Percentiles rank a stretch among this genome's conserved stretches.
phyloP scores from a whole-genome alignment of 1,284 basidiomycete genomes.

The Neotropicomus parvogracilis region DNA sequence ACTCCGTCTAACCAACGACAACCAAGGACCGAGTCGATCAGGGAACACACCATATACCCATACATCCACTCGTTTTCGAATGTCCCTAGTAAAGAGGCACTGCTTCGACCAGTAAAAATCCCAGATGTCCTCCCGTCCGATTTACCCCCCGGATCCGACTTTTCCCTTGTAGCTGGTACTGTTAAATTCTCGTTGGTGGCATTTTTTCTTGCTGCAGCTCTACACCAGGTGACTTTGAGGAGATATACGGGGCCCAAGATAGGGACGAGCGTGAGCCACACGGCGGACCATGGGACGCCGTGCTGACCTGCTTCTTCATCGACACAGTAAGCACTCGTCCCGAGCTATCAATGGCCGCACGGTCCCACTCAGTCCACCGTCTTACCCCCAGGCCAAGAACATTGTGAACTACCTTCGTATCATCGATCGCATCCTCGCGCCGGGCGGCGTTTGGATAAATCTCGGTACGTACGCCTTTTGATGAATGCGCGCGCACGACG shows the following conservation, averaged over 20 bases:
- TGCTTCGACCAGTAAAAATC: slow-evolving; percentile 67
- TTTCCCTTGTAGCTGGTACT: slow-evolving; percentile 81
- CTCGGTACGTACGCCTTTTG: slow-evolving; percentile 46
- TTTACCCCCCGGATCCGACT: slow-evolving; percentile 60
- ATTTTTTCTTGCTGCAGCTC: slow-evolving; percentile 25
- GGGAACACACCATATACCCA: slow-evolving; percentile 77
- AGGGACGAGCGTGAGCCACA: slow-evolving; percentile 57
- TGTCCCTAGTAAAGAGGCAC: slow-evolving; percentile 50
- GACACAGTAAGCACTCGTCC: slow-evolving; percentile 65
- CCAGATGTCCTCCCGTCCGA: slow-evolving; percentile 82
- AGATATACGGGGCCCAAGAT: slow-evolving; percentile 72
- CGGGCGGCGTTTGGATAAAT: slow-evolving; percentile 90
- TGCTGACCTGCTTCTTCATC: slow-evolving; percentile 97
- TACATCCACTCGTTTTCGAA: slow-evolving; percentile 92
- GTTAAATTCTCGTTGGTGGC: background rate
- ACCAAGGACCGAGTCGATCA: slow-evolving; percentile 59
- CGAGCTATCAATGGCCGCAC: no score
- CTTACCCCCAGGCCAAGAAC: slow-evolving; percentile 70
- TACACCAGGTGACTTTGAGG: slow-evolving; percentile 79
- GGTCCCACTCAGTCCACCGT: background rate
- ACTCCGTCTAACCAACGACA: background rate
- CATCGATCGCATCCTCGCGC: slow-evolving; percentile 75
- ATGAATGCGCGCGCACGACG: background rate
- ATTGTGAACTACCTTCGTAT: slow-evolving; percentile 86
- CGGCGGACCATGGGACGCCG: slow-evolving; percentile 77